These are phyloP conservation scores for Pseudocercospora fijiensis DNA, from an alignment of 2,329 filamentous ascomycete genomes.

Conservation along the genomic window DNA sequence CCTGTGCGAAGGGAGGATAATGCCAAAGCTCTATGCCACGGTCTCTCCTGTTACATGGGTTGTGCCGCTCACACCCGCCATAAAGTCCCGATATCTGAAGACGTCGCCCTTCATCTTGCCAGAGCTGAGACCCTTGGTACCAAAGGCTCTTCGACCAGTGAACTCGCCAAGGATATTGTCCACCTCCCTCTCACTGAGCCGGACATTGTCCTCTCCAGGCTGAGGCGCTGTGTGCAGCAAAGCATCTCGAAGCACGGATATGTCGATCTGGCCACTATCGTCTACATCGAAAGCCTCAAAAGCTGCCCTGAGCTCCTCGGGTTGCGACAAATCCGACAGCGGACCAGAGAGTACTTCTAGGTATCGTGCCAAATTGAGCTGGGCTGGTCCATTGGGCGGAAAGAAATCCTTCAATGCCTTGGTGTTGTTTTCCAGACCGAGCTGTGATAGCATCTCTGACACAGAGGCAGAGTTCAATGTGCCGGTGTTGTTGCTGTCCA, in stretches of 20 bases:
- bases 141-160: constrained; percentile 78
- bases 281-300: constrained; percentile 96
- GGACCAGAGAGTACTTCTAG: constrained; percentile 76
- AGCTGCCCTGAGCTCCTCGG: constrained; percentile 78
- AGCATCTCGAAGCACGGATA: constrained; percentile 77
- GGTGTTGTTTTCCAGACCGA: constrained; percentile 73
- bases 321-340: constrained; percentile 71
- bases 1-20: too few species aligned
- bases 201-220: constrained; percentile 56
- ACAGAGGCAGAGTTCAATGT: constrained; percentile 79
- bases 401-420: constrained; percentile 80
- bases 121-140: constrained; percentile 52
- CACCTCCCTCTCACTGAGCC: constrained; percentile 70
- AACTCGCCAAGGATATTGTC: constrained; percentile 87
- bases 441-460: constrained; percentile 79
- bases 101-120: constrained; percentile 69
- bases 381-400: constrained; percentile 62
- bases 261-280: constrained; percentile 88
- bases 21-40: constrained; percentile 16
- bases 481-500: constrained; percentile 87
- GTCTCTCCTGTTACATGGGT: constrained; percentile 17
- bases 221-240: constrained; percentile 80
- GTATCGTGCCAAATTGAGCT: constrained; percentile 81
- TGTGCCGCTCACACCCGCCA: constrained; percentile 51
- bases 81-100: constrained; percentile 92